These are phyloP conservation scores for Collybiopsis confluens DNA, from an alignment of 768 basidiomycete species.

Conservation along the genomic window DNA sequence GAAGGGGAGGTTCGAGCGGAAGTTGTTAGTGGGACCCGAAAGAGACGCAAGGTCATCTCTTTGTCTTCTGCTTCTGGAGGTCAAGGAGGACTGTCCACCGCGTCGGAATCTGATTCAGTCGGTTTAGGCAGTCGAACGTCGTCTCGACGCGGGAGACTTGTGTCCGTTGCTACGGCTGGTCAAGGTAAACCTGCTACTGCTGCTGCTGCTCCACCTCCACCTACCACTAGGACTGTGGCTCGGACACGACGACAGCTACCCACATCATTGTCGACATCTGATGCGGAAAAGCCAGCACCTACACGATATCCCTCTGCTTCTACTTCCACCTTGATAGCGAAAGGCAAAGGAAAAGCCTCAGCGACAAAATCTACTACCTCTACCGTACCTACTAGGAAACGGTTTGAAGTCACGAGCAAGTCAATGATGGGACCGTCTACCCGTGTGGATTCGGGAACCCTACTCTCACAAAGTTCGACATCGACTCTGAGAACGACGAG, in stretches of 20 bases:
- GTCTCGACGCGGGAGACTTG: neutral
- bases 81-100: neutral
- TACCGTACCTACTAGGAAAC: neutral
- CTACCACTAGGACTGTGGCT: neutral
- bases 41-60: constrained; percentile 4
- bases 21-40: neutral
- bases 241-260: neutral
- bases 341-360: neutral
- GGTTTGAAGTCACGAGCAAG: neutral
- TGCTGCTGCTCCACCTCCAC: no score
- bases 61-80: neutral
- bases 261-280: neutral
- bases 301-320: neutral
- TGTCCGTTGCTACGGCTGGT: no score
- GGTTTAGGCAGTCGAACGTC: neutral
- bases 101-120: neutral
- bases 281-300: neutral
- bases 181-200: neutral
- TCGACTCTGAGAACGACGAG: neutral
- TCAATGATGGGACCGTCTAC: no score
- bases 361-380: neutral
- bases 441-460: neutral
- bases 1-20: neutral
- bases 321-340: neutral
- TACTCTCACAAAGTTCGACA: neutral